These are phyloP conservation scores for Cyberlindnera americana DNA, from an alignment of 805 yeast genomes.

Conservation along the genomic window DNA sequence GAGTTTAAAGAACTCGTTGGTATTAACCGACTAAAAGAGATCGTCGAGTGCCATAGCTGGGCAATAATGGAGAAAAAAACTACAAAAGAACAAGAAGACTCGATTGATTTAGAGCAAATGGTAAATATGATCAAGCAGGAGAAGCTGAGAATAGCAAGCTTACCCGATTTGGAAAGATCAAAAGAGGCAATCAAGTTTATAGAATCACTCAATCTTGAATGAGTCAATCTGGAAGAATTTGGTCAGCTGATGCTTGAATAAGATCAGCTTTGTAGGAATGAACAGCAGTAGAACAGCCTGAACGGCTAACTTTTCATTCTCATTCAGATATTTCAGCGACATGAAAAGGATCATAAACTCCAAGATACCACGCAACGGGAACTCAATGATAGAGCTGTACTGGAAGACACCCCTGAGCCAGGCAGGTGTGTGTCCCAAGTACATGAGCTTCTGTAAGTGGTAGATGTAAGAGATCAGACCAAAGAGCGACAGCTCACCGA, in stretches of 20 bases:
- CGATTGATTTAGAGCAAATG: constrained; percentile 13
- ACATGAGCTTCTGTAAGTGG: constrained; percentile 16
- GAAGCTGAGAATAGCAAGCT: constrained; percentile 8
- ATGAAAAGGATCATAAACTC: constrained; percentile 23
- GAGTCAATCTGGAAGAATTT: constrained; percentile 12
- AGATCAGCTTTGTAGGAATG: constrained; percentile 18
- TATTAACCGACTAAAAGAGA: constrained; percentile 38
- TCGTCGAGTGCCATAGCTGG: constrained; percentile 51
- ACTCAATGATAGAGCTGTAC: constrained; percentile 9
- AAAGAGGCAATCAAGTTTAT: constrained; percentile 14
- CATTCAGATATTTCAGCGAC: constrained; percentile 13
- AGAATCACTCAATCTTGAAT: constrained; percentile 13
- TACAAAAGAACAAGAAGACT: constrained; percentile 2
- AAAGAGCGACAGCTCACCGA: constrained; percentile 8
- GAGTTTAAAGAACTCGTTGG: constrained; percentile 45
- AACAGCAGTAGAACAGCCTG: constrained; percentile 14
- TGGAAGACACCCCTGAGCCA: constrained; percentile 7
- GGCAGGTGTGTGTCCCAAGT: constrained; percentile 12
- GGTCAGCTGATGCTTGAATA: constrained; percentile 16
- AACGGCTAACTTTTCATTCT: background rate
- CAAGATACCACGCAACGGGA: constrained; percentile 13
- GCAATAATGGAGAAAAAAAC: background rate
- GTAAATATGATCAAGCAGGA: constrained; percentile 7
- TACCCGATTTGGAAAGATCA: constrained; percentile 10
- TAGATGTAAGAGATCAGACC: constrained; percentile 18